These are phyloP conservation scores for Colletotrichum tropicicola DNA, from an alignment of 2,329 filamentous ascomycete species.

Conservation along the genomic window DNA sequence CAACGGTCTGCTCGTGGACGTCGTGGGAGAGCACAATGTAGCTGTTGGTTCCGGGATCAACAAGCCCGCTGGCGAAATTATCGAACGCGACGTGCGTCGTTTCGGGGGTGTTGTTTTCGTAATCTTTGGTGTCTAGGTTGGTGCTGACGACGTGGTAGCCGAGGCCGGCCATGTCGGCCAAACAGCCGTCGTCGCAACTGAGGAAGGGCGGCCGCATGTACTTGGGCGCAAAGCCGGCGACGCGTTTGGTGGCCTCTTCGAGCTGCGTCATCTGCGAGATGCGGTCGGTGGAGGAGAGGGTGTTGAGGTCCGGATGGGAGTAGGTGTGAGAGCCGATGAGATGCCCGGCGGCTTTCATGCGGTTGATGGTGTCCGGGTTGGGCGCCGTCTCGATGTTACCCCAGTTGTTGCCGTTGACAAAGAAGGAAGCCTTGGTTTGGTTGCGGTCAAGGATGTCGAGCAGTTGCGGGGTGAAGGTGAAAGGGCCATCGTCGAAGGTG, in stretches of 20 bases:
- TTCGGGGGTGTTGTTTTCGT: conserved; percentile 58
- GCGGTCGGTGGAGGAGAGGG: conserved; percentile 43
- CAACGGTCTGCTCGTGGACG: conserved; percentile 50
- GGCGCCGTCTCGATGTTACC: conserved; percentile 50
- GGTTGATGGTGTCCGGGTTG: conserved; percentile 46
- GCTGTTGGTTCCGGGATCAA: conserved; percentile 34
- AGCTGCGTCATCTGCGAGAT: conserved; percentile 52
- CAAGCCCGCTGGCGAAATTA: conserved; percentile 39
- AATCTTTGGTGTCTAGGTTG: conserved; percentile 70
- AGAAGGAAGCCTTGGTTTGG: conserved; percentile 49
- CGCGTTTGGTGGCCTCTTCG: conserved; percentile 53
- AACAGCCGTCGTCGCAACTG: conserved; percentile 44
- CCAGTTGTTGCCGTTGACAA: conserved; percentile 51
- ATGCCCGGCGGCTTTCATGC: conserved; percentile 52
- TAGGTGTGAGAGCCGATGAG: conserved; percentile 50
- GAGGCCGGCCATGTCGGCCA: conserved; percentile 37
- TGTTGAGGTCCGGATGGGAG: conserved; percentile 54
- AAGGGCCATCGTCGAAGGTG: conserved; percentile 59
- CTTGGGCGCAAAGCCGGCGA: conserved; percentile 50
- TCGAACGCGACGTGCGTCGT: conserved; percentile 57
- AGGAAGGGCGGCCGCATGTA: conserved; percentile 57
- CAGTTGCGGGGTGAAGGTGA: conserved; percentile 48
- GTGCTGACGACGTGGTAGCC: conserved; percentile 66
- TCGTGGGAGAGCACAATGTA: conserved; percentile 64
- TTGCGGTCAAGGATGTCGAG: conserved; percentile 46